A percentile compares a stretch with the other conserved stretches of the same genome.
Evolutionary conservation across 371 early-diverging fungal genomes (phyloP).

Genomic region (Mortierella sp.): DNA sequence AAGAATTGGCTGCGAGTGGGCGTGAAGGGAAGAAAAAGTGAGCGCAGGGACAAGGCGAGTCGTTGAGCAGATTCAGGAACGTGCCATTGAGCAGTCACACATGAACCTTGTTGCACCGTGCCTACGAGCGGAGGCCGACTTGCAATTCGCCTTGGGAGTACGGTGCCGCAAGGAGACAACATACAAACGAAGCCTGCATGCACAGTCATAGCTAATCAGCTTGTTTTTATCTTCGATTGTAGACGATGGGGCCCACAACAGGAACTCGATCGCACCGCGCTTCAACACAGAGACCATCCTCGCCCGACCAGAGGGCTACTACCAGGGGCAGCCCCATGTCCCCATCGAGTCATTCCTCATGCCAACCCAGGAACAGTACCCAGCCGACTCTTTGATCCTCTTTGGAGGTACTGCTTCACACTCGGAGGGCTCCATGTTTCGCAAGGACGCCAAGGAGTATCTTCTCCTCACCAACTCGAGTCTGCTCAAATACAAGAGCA

Average conservation of each 20-base stretch:
- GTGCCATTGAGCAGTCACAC: slow-evolving; percentile 16
- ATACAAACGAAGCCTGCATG: neutral
- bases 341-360: slow-evolving; percentile 47
- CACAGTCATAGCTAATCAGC: neutral
- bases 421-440: slow-evolving; percentile 40
- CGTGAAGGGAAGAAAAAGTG: neutral
- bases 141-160: neutral
- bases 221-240: neutral
- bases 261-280: slow-evolving; percentile 25
- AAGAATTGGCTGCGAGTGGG: neutral
- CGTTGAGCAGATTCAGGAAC: slow-evolving; percentile 37
- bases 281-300: slow-evolving; percentile 32
- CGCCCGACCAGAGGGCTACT: slow-evolving; percentile 30
- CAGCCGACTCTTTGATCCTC: slow-evolving; percentile 39
- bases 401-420: slow-evolving; percentile 49
- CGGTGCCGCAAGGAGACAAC: neutral
- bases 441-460: slow-evolving; percentile 47
- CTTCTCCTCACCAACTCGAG: slow-evolving; percentile 44
- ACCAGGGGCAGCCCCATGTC: slow-evolving; percentile 29
- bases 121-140: neutral
- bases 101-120: neutral
- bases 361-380: slow-evolving; percentile 51
- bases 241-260: slow-evolving; percentile 27
- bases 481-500: slow-evolving; percentile 43
- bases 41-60: slow-evolving; percentile 22